Conservation (phyloP, 2,329 filamentous ascomycete genomes). For the Sarocladium brachiariae region DNA sequence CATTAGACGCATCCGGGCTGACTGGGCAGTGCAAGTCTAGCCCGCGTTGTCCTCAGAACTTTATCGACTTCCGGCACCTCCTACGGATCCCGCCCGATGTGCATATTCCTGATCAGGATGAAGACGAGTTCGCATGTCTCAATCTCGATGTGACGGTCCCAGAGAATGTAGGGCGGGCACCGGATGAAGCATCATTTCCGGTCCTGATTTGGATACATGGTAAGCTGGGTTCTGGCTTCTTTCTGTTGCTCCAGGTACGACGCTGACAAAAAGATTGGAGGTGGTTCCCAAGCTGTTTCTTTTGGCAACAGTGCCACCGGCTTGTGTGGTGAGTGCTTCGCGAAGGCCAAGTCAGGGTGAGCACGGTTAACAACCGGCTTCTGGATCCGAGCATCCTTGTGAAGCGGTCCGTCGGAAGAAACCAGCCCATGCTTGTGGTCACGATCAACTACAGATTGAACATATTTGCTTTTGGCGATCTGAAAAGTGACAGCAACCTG, state of each 20-base stretch:
- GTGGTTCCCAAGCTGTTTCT: neutral
- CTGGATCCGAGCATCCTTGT: neutral
- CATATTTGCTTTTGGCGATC: neutral
- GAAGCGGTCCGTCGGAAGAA: neutral
- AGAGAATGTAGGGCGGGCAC: neutral
- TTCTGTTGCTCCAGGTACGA: too few species aligned
- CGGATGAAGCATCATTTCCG: neutral
- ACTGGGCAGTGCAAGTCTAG: neutral
- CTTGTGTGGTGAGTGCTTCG: neutral
- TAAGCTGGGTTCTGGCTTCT: too few species aligned
- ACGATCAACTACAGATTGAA: neutral
- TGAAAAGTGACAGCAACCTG: neutral
- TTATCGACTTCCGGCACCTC: neutral
- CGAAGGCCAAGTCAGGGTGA: neutral
- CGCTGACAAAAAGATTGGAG: neutral
- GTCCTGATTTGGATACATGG: neutral
- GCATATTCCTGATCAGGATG: neutral
- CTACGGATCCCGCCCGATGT: neutral
- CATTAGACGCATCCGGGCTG: too few species aligned
- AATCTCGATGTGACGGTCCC: neutral
- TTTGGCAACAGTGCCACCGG: neutral
- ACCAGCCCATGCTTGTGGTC: neutral
- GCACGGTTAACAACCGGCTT: neutral
- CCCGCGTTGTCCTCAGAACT: neutral
- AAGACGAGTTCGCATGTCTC: neutral